These are phyloP conservation scores for Polyporus tsugae DNA, from an alignment of 1,284 basidiomycete species.

Conservation along the genomic window DNA sequence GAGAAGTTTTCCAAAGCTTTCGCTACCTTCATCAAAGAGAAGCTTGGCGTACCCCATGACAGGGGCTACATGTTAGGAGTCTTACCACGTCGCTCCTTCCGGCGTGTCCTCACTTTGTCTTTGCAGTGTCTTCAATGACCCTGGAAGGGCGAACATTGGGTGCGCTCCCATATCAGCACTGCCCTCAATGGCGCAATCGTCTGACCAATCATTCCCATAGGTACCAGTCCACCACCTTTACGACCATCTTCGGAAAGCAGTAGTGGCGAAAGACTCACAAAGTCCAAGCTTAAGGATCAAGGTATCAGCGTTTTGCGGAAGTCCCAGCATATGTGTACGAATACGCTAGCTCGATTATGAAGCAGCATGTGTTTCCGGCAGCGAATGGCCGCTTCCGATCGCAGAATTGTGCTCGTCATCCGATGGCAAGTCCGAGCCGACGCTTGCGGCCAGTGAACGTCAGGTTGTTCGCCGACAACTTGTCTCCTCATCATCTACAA, in stretches of 20 bases:
- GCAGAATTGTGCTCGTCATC: not conserved
- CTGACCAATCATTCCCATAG: constrained; percentile 36
- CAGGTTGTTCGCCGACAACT: too few relatives aligned
- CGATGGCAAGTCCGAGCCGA: not conserved
- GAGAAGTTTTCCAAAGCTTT: constrained; percentile 62
- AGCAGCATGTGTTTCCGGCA: not conserved
- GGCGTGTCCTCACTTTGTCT: not conserved
- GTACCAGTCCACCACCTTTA: constrained; percentile 56
- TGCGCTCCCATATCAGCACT: constrained; percentile 42
- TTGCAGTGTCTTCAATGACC: constrained; percentile 62
- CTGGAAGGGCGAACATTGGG: constrained; percentile 64
- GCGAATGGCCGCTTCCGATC: not conserved
- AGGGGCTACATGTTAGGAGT: constrained; percentile 63
- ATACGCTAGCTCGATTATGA: not conserved
- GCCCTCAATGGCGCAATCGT: not conserved
- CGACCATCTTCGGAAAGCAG: constrained; percentile 50
- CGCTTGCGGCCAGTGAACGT: too few relatives aligned
- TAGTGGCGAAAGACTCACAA: not conserved
- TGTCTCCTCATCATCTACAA: too few relatives aligned
- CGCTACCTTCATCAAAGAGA: constrained; percentile 60
- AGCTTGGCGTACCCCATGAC: constrained; percentile 55
- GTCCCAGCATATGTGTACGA: not conserved
- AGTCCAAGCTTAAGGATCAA: not conserved
- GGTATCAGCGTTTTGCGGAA: not conserved
- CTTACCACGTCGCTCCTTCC: not conserved